Percentiles rank a stretch among this genome's conserved stretches.
Evolutionary conservation across 2,329 filamentous ascomycete genomes (phyloP).

Genomic region (Rutstroemia sp.): DNA sequence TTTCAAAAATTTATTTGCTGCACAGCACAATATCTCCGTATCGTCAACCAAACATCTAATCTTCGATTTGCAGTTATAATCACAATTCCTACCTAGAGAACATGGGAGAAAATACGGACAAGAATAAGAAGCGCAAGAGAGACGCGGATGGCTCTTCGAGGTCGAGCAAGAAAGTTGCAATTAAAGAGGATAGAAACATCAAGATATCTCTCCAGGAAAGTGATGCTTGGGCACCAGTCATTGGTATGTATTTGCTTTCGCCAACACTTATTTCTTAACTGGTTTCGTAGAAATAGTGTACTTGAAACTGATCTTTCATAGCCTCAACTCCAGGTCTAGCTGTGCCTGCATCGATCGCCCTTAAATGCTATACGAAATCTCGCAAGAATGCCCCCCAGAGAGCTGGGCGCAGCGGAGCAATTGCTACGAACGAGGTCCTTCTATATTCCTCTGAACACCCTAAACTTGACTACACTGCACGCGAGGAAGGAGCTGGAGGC

Average conservation of each 20-base stretch:
- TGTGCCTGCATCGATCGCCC: conserved; percentile 25
- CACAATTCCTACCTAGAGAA: neutral
- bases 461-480: conserved; percentile 52
- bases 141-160: conserved; percentile 32
- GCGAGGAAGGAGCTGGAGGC: conserved; percentile 40
- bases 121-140: conserved; percentile 44
- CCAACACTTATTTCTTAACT: too few species aligned
- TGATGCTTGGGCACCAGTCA: conserved; percentile 43
- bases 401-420: conserved; percentile 19
- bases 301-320: conserved; percentile 10
- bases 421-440: conserved; percentile 40
- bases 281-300: too few species aligned
- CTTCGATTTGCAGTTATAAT: too few species aligned
- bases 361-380: conserved; percentile 28
- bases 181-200: conserved; percentile 34
- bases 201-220: conserved; percentile 40
- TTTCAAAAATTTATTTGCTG: conserved; percentile 5
- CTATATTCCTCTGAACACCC: conserved; percentile 51
- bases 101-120: conserved; percentile 26
- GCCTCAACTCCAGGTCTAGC: conserved; percentile 30
- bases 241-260: conserved; percentile 36
- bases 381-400: conserved; percentile 21
- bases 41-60: too few species aligned
- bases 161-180: conserved; percentile 46
- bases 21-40: neutral